Evolutionary conservation across 176 grass and related monocot genomes (phyloP).

Genomic region (Avena atlantica): DNA sequence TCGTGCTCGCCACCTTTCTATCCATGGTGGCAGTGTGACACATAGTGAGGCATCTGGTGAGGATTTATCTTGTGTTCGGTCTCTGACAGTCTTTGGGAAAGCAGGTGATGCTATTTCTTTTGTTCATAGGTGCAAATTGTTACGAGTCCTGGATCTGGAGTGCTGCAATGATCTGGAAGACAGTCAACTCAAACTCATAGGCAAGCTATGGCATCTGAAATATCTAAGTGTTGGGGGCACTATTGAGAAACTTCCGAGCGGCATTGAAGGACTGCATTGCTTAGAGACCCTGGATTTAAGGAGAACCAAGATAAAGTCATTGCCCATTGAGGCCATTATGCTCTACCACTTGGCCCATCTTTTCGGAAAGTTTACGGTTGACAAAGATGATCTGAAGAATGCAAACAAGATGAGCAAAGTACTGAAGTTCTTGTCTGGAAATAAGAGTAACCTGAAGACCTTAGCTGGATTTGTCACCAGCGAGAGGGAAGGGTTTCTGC

Average conservation of each 20-base stretch:
- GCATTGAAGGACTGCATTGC: conserved; percentile 14
- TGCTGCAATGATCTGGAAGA: conserved; percentile 22
- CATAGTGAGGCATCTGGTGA: neutral
- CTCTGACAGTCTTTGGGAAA: conserved; percentile 37
- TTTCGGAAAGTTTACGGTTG: conserved; percentile 31
- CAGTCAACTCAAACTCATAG: conserved; percentile 23
- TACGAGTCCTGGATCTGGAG: conserved; percentile 44
- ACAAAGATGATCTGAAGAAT: neutral
- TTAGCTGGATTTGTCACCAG: conserved; percentile 14
- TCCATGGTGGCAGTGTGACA: conserved; percentile 9
- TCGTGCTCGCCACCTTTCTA: conserved; percentile 35
- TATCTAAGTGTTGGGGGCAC: conserved; percentile 36
- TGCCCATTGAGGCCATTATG: neutral
- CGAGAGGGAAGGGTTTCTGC: neutral
- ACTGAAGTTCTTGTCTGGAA: neutral
- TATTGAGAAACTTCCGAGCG: neutral
- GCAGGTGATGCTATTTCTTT: conserved; percentile 13
- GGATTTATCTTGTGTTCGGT: conserved; percentile 40
- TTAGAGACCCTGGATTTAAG: conserved; percentile 36
- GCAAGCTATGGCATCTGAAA: conserved; percentile 41
- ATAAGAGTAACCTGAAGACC: conserved; percentile 37
- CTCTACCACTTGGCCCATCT: conserved; percentile 30
- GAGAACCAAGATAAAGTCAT: neutral
- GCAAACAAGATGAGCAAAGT: neutral
- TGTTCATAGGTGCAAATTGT: conserved; percentile 11